These are phyloP conservation scores for Kwoniella dejecticola DNA, from an alignment of 768 basidiomycete species.

Conservation along the genomic window DNA sequence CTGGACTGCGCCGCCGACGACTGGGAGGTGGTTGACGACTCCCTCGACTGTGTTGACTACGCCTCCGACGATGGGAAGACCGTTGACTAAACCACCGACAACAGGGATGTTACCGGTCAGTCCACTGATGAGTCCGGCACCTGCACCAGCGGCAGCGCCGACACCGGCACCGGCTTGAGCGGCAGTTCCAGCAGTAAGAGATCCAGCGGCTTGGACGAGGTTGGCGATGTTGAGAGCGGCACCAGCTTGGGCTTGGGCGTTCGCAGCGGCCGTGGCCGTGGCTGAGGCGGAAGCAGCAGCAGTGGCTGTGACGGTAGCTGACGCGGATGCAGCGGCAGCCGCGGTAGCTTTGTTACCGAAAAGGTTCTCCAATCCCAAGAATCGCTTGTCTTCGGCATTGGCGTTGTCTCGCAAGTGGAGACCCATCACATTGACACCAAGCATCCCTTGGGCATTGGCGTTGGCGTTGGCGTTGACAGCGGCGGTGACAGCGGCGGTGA, in stretches of 20 bases:
- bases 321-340: conserved; percentile 1
- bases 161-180: conserved; percentile 7
- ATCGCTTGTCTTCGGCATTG: conserved; percentile 9
- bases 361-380: conserved; percentile 20
- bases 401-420: conserved; percentile 17
- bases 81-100: conserved; percentile 12
- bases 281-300: conserved; percentile 2
- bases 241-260: conserved; percentile 16
- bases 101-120: conserved; percentile 10
- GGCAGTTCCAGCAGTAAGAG: conserved; percentile 12
- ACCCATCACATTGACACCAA: conserved; percentile 11
- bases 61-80: conserved; percentile 17
- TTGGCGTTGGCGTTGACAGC: conserved; percentile 2
- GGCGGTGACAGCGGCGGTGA: conserved; percentile 6
- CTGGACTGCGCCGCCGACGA: conserved; percentile 15
- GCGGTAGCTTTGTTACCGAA: conserved; percentile 3
- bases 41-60: conserved; percentile 15
- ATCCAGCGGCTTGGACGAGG: conserved; percentile 17
- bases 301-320: background rate
- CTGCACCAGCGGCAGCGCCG: conserved; percentile 1
- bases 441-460: background rate
- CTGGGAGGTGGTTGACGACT: conserved; percentile 4
- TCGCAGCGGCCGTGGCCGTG: conserved; percentile 7
- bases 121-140: conserved; percentile 5
- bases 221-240: conserved; percentile 20